Base-by-base conservation (phyloP, 306 rosid species). In the Prunus padus region DNA sequence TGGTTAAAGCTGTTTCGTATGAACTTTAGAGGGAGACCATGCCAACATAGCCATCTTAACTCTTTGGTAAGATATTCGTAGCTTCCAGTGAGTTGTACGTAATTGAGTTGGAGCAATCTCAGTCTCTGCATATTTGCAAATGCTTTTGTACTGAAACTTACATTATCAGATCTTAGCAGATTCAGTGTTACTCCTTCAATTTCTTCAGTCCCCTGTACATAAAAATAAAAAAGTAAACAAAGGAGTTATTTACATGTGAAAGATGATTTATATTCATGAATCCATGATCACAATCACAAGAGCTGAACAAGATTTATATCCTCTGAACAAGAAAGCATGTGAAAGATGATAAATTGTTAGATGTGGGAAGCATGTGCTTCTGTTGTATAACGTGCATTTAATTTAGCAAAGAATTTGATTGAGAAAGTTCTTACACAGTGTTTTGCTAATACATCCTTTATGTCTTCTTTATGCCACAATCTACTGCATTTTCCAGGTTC, bases 111-210 rank as follows among this genome's bases (percentile, higher is more conserved):
- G 15, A 89, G 74, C 47, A 88, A 70, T 72, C 84, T 84, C 37
- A 90, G 49, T 11, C 30, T 81, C 13, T 69, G 33, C 89, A 88
- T 90, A 13, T 62, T 4, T 56, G 18, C n/a, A 65, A 90, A 84
- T 51, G 87, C 75, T 19, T 73, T 3, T 11, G 90, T 26, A 0
- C 14, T 22, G 28, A 86, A 57, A 57, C 8, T 11, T 10, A 1
- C 8, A 10, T 22, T 11, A 9, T 12, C 9, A 0, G 20, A 15
- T 61, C 23, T 20, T 40, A 50, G 20, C 28, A 64, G 14, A 31
- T 74, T 47, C 16, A 84, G 70, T 47, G 42, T 0, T 6, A 75
- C 26, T 5, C 83, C 85, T 69, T 80, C 82, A 57, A 50, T 49
- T 31, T 40, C 57, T 64, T 5, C 1, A 20, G 61, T 76, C 69